Percentiles rank a stretch among this genome's conserved stretches.
Conservation (phyloP, 805 yeast genomes). For the Metschnikowia dekortorum region DNA sequence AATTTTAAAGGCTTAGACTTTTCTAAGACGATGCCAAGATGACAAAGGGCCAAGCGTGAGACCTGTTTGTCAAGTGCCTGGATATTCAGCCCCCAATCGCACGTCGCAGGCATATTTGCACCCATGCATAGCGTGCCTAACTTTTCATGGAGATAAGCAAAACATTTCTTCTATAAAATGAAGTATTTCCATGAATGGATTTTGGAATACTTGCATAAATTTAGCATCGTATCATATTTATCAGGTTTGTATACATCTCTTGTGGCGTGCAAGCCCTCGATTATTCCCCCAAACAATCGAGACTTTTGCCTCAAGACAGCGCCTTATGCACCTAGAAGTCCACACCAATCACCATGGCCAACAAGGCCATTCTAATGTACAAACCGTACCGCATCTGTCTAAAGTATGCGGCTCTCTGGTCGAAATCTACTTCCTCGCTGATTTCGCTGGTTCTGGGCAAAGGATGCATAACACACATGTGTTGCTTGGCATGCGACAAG, state of each 20-base stretch:
- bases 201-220: no score
- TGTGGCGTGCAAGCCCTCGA: background rate
- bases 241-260: background rate
- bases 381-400: constrained; percentile 99
- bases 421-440: constrained; percentile 97
- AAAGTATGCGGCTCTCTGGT: constrained; percentile 98
- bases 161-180: no score
- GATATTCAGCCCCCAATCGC: no score
- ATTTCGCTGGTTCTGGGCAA: constrained; percentile 96
- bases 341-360: constrained; percentile 97
- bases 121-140: no score
- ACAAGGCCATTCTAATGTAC: constrained; percentile 96
- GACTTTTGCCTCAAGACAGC: background rate
- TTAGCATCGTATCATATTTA: background rate
- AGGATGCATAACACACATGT: constrained; percentile 99
- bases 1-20: no score
- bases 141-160: no score
- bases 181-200: no score
- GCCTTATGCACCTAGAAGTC: constrained; percentile 48
- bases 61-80: no score
- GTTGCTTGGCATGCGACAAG: constrained; percentile 88
- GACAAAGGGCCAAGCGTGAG: no score
- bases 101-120: no score
- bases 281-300: constrained; percentile 19
- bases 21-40: no score